These are phyloP conservation scores for Litsea cubeba DNA, from an alignment of 164 flowering plant genomes.

Conservation along the genomic window DNA sequence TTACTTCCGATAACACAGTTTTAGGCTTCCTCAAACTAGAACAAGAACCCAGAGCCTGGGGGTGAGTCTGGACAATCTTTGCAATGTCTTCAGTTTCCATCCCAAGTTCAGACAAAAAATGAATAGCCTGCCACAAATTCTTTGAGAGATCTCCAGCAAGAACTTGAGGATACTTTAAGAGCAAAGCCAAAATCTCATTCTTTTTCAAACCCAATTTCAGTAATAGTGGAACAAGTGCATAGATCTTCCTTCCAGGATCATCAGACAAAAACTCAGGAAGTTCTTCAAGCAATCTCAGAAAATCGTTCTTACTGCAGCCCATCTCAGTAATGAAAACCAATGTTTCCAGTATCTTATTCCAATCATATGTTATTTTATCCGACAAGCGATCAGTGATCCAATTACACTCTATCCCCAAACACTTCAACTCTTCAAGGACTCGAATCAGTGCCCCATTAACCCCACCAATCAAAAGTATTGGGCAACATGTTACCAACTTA, in stretches of 20 bases:
- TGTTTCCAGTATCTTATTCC: slow-evolving; percentile 41
- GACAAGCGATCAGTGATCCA: slow-evolving; percentile 40
- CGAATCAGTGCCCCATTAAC: slow-evolving; percentile 28
- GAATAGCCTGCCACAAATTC: slow-evolving; percentile 39
- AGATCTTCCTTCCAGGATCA: slow-evolving; percentile 36
- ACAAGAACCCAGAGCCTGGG: slow-evolving; percentile 44
- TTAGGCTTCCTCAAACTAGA: slow-evolving; percentile 33
- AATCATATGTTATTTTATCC: slow-evolving; percentile 33
- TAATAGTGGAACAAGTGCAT: slow-evolving; percentile 34
- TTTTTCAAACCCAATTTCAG: slow-evolving; percentile 41
- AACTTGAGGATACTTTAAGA: slow-evolving; percentile 42
- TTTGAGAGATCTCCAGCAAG: slow-evolving; percentile 28
- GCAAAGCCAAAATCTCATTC: slow-evolving; percentile 27
- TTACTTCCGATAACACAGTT: slow-evolving; percentile 29
- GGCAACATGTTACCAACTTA: slow-evolving; percentile 40
- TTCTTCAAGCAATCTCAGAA: slow-evolving; percentile 27
- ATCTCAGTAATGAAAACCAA: slow-evolving; percentile 29
- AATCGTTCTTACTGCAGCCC: slow-evolving; percentile 37
- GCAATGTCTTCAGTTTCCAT: slow-evolving; percentile 46
- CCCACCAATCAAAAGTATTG: slow-evolving; percentile 45
- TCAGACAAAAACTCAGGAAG: slow-evolving; percentile 49
- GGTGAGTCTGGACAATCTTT: slow-evolving; percentile 30
- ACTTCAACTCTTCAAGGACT: slow-evolving; percentile 37
- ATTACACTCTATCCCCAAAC: slow-evolving; percentile 29
- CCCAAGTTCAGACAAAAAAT: slow-evolving; percentile 39